Evolutionary conservation across 352 stramenopile genomes (phyloP), one percentile per base, ranked within the genome.

Genomic region (Blastocystis sp.): DNA sequence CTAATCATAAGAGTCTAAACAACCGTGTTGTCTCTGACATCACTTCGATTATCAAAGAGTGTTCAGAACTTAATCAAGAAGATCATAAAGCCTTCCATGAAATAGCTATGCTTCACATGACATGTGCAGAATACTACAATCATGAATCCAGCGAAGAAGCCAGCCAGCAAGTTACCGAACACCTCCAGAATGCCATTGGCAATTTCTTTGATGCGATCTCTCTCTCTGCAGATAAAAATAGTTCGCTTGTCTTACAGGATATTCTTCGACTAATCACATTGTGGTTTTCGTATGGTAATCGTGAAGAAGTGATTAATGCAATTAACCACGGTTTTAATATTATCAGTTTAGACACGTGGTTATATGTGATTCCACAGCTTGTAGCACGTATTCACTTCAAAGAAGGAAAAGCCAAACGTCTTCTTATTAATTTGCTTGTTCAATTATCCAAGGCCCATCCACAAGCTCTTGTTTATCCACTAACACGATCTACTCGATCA

Each of bases 261-360:
- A 96, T 99, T 89, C 89, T 99, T 44, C 97, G 98, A 78, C 92
- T 99, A 11, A 91, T 99, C 5, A 98, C 95, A 62, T 96, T 98
- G 37, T 98, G 97, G 92, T 99, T 99, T 90, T 94, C 95, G 5
- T 96, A 99, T 91, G 96, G 96, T 11, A 93, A 97, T 56, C 92
- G 95, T 19, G 91, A 92, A 1, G 95, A 98, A 88, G 95, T 99
- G 75, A 90, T 92, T 15, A 90, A 73, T 69, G 91, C 91, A 69
- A 94, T 96, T 40, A 95, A 95, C 37, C 37, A 82, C 53, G 94
- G 95, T 0, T 95, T 99, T 75, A 92, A 93, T 30, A 94, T 93
- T 0, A 95, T 99, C 48, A 95, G 93, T 69, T 94, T 98, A 30
- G 97, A 99, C 90, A 97, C 96, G 44, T 99, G 97, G 97, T 91